Evolutionary conservation across 768 basidiomycete species (phyloP).

Genomic region (Neoboletus brunneissimus): DNA sequence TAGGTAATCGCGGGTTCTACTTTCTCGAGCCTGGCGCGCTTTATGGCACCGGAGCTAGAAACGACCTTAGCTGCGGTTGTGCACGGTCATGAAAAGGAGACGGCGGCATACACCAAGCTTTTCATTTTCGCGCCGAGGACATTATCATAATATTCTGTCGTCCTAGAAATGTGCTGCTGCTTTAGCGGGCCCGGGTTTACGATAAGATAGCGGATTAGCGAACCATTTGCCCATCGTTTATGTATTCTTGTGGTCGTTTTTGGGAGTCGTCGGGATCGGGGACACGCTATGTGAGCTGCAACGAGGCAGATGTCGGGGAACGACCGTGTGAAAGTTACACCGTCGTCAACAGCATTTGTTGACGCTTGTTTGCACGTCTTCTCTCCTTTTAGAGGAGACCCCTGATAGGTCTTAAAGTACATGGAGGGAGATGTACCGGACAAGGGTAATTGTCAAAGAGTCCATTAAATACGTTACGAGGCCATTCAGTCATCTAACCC

Average conservation of each 20-base stretch:
- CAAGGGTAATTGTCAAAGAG: neutral
- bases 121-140: conserved; percentile 74
- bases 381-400: neutral
- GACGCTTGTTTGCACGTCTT: conserved; percentile 11
- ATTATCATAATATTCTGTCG: conserved; percentile 67
- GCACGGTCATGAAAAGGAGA: neutral
- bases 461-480: neutral
- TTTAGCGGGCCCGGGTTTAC: neutral
- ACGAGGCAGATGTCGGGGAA: conserved; percentile 27
- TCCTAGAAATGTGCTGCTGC: conserved; percentile 46
- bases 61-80: neutral
- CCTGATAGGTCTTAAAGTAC: too few species aligned
- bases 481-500: neutral
- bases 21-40: conserved; percentile 64
- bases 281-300: conserved; percentile 6
- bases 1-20: conserved; percentile 64
- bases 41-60: conserved; percentile 69
- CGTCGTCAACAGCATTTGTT: conserved; percentile 20
- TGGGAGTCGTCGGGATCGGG: conserved; percentile 4
- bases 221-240: conserved; percentile 71
- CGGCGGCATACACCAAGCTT: conserved; percentile 62
- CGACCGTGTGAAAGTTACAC: conserved; percentile 21
- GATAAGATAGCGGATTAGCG: conserved; percentile 16
- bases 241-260: conserved; percentile 4
- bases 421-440: too few species aligned